A percentile compares a stretch with the other conserved stretches of the same genome.
phyloP scores from a whole-genome alignment of 768 basidiomycete genomes.

The Phaeolepiota aurea region DNA sequence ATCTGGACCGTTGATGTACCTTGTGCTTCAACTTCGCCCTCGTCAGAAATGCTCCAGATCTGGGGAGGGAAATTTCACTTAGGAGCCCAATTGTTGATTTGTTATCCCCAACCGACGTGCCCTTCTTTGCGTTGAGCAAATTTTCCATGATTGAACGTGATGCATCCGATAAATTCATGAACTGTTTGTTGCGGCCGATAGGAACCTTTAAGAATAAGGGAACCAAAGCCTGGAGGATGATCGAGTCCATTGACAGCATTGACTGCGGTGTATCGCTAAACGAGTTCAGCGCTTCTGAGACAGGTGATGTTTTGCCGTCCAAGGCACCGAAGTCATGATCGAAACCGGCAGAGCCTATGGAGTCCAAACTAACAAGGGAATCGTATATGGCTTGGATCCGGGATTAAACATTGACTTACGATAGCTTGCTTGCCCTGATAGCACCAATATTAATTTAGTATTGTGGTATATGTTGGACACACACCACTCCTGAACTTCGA shows the following conservation, averaged over 20 bases:
- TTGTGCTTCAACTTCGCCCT: conserved; percentile 27
- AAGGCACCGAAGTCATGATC: conserved; percentile 40
- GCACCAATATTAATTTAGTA: neutral
- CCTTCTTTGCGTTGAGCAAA: conserved; percentile 14
- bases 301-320: conserved; percentile 24
- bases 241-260: conserved; percentile 6
- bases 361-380: conserved; percentile 28
- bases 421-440: conserved; percentile 35
- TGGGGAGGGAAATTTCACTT: conserved; percentile 7
- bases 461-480: neutral
- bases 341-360: conserved; percentile 40
- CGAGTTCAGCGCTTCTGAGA: conserved; percentile 21
- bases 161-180: conserved; percentile 13
- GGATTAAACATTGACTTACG: conserved; percentile 19
- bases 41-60: neutral
- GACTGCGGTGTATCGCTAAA: conserved; percentile 14
- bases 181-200: conserved; percentile 12
- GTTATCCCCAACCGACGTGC: conserved; percentile 10
- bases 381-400: neutral
- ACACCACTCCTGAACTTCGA: conserved; percentile 42
- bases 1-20: conserved; percentile 15
- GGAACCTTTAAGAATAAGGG: conserved; percentile 20
- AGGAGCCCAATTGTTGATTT: conserved; percentile 18
- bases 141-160: conserved; percentile 19
- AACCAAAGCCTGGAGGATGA: conserved; percentile 15